These are phyloP conservation scores for Galerina marginata DNA, from an alignment of 768 basidiomycete genomes.

Conservation along the genomic window DNA sequence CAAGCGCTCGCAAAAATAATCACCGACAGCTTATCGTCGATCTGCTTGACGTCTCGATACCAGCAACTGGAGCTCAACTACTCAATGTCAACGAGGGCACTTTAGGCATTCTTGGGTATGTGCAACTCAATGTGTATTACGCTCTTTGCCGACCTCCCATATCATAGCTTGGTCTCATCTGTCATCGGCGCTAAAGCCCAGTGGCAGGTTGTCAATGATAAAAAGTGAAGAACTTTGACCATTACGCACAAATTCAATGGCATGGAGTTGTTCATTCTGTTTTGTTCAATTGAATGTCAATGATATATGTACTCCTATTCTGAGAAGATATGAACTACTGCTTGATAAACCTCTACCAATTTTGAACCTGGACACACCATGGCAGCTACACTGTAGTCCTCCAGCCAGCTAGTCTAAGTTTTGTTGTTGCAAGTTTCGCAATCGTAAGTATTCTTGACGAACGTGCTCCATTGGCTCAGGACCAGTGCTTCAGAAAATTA, in stretches of 20 bases:
- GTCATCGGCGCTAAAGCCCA: constrained; percentile 71
- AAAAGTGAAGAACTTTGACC: constrained; percentile 34
- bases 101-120: constrained; percentile 84
- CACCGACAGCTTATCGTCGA: constrained; percentile 87
- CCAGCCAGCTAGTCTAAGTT: background rate
- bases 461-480: constrained; percentile 76
- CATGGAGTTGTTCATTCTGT: background rate
- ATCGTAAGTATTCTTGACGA: constrained; percentile 73
- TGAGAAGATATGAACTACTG: too few relatives aligned
- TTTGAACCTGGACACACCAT: background rate
- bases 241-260: constrained; percentile 1
- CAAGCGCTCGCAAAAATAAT: constrained; percentile 65
- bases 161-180: constrained; percentile 67
- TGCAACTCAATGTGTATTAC: background rate
- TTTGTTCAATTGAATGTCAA: background rate
- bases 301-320: constrained; percentile 4
- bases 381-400: background rate
- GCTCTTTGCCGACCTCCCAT: constrained; percentile 4
- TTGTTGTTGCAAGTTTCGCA: constrained; percentile 47
- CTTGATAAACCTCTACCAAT: background rate
- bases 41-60: constrained; percentile 86
- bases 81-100: constrained; percentile 83
- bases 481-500: constrained; percentile 56
- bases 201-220: constrained; percentile 60
- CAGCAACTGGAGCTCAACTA: constrained; percentile 80